Evolutionary conservation across 1,284 basidiomycete genomes (phyloP).

Genomic region (Mycena sp.): DNA sequence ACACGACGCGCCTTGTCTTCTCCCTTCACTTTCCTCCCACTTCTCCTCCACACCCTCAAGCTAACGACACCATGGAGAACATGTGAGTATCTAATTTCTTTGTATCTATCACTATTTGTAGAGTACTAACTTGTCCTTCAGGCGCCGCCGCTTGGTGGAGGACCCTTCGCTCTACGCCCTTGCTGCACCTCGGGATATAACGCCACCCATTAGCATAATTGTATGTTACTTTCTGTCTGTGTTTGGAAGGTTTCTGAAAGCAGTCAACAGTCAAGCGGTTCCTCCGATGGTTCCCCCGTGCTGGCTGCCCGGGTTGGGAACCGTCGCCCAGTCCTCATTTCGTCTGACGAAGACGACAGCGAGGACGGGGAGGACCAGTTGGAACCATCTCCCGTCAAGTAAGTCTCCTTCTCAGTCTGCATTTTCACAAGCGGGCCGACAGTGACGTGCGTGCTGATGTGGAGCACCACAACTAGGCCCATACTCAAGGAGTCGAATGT

Average conservation of each 20-base stretch:
- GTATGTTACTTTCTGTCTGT: neutral
- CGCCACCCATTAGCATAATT: slow-evolving; percentile 21
- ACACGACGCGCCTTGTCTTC: too few relatives aligned
- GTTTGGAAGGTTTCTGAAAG: neutral
- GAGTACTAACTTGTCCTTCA: too few relatives aligned
- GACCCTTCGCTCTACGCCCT: slow-evolving; percentile 18
- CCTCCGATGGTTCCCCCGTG: slow-evolving; percentile 14
- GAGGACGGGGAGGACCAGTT: slow-evolving; percentile 18
- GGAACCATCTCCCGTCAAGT: slow-evolving; percentile 25
- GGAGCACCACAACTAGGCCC: slow-evolving; percentile 20
- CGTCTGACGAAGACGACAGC: slow-evolving; percentile 25
- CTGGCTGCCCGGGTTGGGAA: slow-evolving; percentile 10
- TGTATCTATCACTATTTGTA: too few relatives aligned
- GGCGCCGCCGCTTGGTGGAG: slow-evolving; percentile 27
- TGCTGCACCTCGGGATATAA: neutral
- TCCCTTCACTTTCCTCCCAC: too few relatives aligned
- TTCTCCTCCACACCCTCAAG: too few relatives aligned
- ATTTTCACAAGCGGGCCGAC: neutral
- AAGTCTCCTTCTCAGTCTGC: neutral
- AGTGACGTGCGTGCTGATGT: slow-evolving; percentile 16
- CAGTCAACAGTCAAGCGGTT: slow-evolving; percentile 10
- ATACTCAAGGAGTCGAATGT: slow-evolving; percentile 14
- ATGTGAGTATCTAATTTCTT: too few relatives aligned
- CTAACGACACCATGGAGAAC: too few relatives aligned
- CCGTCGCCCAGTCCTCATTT: slow-evolving; percentile 22